A percentile compares a stretch with the other conserved stretches of the same genome.
phyloP scores from a whole-genome alignment of 2,329 filamentous ascomycete species.

The Plectosphaerella plurivora region DNA sequence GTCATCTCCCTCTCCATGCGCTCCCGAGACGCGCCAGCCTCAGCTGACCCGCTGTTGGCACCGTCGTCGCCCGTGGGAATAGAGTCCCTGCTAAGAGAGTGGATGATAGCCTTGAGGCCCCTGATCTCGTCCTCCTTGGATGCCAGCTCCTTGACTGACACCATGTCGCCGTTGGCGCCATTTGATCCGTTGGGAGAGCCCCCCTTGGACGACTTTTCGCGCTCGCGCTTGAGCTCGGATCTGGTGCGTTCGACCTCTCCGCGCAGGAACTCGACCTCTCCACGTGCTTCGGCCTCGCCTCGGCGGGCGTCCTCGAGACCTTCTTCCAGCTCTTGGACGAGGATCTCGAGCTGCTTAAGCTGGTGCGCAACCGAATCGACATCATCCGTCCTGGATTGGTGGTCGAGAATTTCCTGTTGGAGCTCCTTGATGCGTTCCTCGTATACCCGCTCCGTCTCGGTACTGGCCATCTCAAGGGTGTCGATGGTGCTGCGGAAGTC shows the following conservation, averaged over 20 bases:
- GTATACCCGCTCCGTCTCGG: constrained; percentile 93
- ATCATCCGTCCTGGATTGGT: constrained; percentile 79
- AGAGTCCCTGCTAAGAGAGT: constrained; percentile 81
- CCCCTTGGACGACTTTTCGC: constrained; percentile 61
- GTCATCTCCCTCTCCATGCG: constrained; percentile 76
- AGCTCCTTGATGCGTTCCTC: constrained; percentile 88
- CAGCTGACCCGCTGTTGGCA: constrained; percentile 24
- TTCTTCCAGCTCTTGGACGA: constrained; percentile 95
- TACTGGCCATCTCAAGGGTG: constrained; percentile 89
- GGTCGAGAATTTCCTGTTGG: constrained; percentile 75
- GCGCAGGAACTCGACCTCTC: constrained; percentile 90
- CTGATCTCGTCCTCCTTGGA: constrained; percentile 97
- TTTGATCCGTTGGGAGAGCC: constrained; percentile 50
- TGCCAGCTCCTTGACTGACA: constrained; percentile 69
- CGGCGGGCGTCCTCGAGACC: constrained; percentile 90
- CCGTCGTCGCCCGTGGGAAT: constrained; percentile 45
- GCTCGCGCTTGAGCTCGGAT: constrained; percentile 81
- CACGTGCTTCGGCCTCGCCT: constrained; percentile 91
- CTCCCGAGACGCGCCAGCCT: constrained; percentile 57
- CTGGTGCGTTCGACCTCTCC: constrained; percentile 92
- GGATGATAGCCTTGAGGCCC: constrained; percentile 95
- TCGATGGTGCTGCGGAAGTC: constrained; percentile 97
- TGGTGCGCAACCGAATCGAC: constrained; percentile 88
- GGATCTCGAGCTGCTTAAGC: constrained; percentile 90
- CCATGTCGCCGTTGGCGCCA: constrained; percentile 30